These are phyloP conservation scores for Russula foetens DNA, from an alignment of 768 basidiomycete species.

Conservation along the genomic window DNA sequence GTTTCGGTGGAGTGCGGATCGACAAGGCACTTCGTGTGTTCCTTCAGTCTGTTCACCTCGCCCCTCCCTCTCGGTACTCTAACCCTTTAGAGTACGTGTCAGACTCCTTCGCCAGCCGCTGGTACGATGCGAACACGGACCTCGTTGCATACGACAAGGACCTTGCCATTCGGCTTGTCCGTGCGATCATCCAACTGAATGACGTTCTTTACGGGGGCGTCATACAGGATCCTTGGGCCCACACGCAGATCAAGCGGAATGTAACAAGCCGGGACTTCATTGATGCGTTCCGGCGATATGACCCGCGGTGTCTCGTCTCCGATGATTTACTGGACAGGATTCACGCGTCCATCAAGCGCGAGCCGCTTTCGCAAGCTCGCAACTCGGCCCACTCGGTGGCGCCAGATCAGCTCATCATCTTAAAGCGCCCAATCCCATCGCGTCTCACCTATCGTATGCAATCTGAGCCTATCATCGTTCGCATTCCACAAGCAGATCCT, in stretches of 20 bases:
- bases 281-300: constrained; percentile 73
- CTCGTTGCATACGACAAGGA: constrained; percentile 78
- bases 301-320: constrained; percentile 58
- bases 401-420: constrained; percentile 50
- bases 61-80: constrained; percentile 34
- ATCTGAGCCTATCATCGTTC: constrained; percentile 81
- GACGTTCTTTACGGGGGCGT: constrained; percentile 77
- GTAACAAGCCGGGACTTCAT: constrained; percentile 74
- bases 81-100: constrained; percentile 61
- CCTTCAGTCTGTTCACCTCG: constrained; percentile 71
- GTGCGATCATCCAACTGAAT: constrained; percentile 81
- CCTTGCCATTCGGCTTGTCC: constrained; percentile 65
- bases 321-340: constrained; percentile 72
- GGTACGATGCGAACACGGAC: constrained; percentile 83
- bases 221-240: constrained; percentile 49
- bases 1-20: constrained; percentile 73
- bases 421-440: constrained; percentile 67
- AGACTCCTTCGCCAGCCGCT: constrained; percentile 77
- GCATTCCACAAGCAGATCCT: constrained; percentile 81
- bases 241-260: constrained; percentile 45
- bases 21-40: constrained; percentile 89
- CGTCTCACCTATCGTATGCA: constrained; percentile 82
- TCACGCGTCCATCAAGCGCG: constrained; percentile 67
- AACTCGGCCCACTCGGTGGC: constrained; percentile 31
- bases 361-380: constrained; percentile 66